These are phyloP conservation scores for Schizonepeta tenuifolia DNA, from an alignment of 257 asterid species.

Conservation along the genomic window DNA sequence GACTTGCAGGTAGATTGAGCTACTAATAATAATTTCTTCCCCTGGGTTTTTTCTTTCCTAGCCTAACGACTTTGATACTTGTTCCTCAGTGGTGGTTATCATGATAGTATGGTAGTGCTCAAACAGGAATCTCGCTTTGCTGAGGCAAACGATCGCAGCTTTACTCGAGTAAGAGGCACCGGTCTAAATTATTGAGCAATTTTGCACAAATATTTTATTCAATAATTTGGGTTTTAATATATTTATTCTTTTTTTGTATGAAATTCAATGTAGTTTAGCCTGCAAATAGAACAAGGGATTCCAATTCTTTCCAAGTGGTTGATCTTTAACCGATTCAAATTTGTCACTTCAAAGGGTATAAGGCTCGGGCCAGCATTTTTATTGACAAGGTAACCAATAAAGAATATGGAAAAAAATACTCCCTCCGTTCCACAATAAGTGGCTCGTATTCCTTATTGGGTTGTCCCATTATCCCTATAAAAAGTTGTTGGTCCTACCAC, in stretches of 20 bases:
- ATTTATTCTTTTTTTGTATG: conserved; percentile 19
- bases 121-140: conserved; percentile 95
- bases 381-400: conserved; percentile 67
- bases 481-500: too few relatives aligned
- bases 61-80: conserved; percentile 32
- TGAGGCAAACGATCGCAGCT: conserved; percentile 70
- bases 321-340: conserved; percentile 90
- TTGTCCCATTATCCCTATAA: too few relatives aligned
- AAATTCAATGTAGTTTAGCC: conserved; percentile 66
- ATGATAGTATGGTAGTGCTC: conserved; percentile 88
- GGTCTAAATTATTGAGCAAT: conserved; percentile 16
- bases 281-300: conserved; percentile 96
- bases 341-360: conserved; percentile 83
- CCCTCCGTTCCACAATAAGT: too few relatives aligned
- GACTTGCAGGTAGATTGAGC: conserved; percentile 78
- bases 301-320: conserved; percentile 93
- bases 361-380: conserved; percentile 89
- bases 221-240: conserved; percentile 26
- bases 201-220: conserved; percentile 5
- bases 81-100: conserved; percentile 74
- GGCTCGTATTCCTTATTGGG: too few relatives aligned
- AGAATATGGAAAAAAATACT: background rate
- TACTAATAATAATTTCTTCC: conserved; percentile 21
- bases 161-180: conserved; percentile 67
- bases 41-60: conserved; percentile 4